Percentiles rank a stretch among this genome's conserved stretches.
Evolutionary conservation across 164 flowering plant species (phyloP).

Genomic region (Vitis labrusca): DNA sequence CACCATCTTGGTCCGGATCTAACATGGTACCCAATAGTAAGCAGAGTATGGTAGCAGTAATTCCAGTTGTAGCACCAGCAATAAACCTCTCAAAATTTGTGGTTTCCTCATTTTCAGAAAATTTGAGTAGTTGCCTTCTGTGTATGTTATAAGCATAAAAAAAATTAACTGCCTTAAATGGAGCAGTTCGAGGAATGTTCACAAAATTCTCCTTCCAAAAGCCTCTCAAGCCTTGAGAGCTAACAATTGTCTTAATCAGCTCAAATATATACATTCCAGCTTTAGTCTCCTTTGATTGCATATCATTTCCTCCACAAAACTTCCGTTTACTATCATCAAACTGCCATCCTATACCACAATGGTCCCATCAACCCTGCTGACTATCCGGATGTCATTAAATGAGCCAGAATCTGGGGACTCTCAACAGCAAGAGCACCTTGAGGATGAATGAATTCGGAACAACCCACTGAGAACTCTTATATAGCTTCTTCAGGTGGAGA

Average conservation of each 20-base stretch:
- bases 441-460: too few species aligned
- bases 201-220: conserved; percentile 94
- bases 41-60: conserved; percentile 85
- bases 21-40: conserved; percentile 79
- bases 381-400: too few species aligned
- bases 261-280: conserved; percentile 84
- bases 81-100: conserved; percentile 81
- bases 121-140: conserved; percentile 62
- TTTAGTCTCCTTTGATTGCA: conserved; percentile 49
- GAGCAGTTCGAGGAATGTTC: conserved; percentile 92
- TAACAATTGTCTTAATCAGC: conserved; percentile 66
- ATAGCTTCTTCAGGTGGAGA: too few species aligned
- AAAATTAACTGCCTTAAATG: conserved; percentile 78
- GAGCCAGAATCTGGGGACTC: too few species aligned
- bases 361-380: too few species aligned
- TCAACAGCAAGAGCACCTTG: too few species aligned
- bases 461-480: too few species aligned
- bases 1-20: conserved; percentile 86
- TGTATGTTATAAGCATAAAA: conserved; percentile 87
- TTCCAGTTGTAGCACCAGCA: conserved; percentile 95
- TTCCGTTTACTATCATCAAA: too few species aligned
- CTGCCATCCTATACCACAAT: too few species aligned
- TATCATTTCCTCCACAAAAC: too few species aligned
- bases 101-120: conserved; percentile 75
- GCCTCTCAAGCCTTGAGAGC: conserved; percentile 76